Base-by-base conservation (phyloP, 306 rosid species). In the Trichosanthes truncata region DNA sequence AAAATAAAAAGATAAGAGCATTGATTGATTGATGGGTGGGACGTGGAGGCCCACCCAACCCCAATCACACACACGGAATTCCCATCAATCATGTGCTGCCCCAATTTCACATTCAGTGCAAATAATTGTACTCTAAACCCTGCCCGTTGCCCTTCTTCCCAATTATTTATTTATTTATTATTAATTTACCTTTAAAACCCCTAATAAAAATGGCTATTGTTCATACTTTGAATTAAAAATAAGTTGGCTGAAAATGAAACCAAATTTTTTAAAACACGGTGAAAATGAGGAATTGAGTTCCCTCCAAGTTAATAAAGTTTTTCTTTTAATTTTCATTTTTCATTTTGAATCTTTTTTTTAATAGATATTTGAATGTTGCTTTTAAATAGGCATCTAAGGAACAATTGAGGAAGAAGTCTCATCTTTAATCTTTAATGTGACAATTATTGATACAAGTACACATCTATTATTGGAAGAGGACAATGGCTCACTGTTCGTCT, bases 61-160 rank as follows among this genome's bases (percentile, higher is more conserved):
- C 78, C 65, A 52, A 69, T 36, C 51, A 36, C 25, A 35, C 48
- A 41, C 56, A 41, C 77, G 38, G 33, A 43, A 74, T 74, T 74
- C 60, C 40, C 78, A 25, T 74, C 78, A 74, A 26, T 49, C 61
- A 74, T 29, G 41, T 9, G 78, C 60, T 49, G 59, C 78, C 78
- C 75, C 20, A 67, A 43, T 12, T 69, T 43, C 55, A 41, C n/a
- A 23, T 21, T 69, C 55, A 41, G 36, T 25, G 36, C 76, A 69
- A 69, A 69, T 69, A 1, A 69, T 69, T 43, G 76, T 21, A 43
- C 55, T 43, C 51, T 20, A 38, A 67, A 38, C 74, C 18, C 55
- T 69, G n/a, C 55, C 53, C 76, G 55, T 20, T 67, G 74, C 74
- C 74, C 2, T n/a, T 61, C 11, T 15, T 60, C 36, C 13, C 26